Base-by-base conservation (phyloP, 2,329 filamentous ascomycete genomes). In the Talaromyces sp. region DNA sequence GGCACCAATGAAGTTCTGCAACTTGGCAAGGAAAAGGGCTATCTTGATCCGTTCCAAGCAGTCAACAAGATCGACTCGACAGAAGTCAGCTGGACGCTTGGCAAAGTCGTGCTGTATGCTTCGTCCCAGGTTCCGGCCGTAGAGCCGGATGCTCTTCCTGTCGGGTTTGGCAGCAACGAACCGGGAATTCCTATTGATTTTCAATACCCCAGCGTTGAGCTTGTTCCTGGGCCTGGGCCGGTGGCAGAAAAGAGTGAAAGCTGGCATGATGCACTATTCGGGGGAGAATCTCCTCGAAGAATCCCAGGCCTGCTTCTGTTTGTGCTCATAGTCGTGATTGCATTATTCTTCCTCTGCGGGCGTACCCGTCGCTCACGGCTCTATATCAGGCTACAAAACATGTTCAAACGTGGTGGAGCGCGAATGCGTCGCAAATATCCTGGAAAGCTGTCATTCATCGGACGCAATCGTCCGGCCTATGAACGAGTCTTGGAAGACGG, bases 1-100 rank as follows among this genome's bases (percentile, higher is more conserved):
- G 82, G 84, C 9, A 91, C 90, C 1, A 87, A 89, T 63, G 85
- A 84, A 50, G 78, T 88, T 0, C 72, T 89, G 4, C 82, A 88
- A 41, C 81, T 84, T 13, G 85, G 85, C 2, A 89, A 91, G 70
- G 80, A 85, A 33, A 88, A 88, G 65, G 89, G 88, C 0, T 94
- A 89, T 66, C 72, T 91, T 4, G 87, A 94, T 65, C 84, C 93
- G 0, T 99, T 99, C 76, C 89, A 93, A 70, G 90, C 94, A 0
- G 89, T 97, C 31, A 86, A 99, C 73, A 94, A 94, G 73, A 92
- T 99, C 64, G 85, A 91, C 64, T 89, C 87, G 17, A 87, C 91
- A 6, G 95, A 99, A 77, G 88, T 99, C 17, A 96, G 90, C 77
- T 99, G 94, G 94, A 97, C 94, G 0, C 78, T 99, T 5, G 94